phyloP scores from a whole-genome alignment of 257 asterid genomes.

The Buddleja alternifolia region DNA sequence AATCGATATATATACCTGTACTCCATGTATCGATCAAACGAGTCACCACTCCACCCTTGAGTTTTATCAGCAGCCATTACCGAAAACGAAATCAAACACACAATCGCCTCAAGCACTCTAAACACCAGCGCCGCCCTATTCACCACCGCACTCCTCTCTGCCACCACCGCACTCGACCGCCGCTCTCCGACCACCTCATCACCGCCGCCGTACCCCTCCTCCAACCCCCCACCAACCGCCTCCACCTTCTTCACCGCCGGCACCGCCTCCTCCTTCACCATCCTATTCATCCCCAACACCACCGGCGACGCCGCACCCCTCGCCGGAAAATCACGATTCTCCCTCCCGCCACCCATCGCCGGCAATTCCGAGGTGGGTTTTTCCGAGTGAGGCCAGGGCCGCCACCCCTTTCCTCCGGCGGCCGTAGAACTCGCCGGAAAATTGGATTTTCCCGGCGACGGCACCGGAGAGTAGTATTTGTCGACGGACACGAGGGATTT shows the following conservation, averaged over 20 bases:
- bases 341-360: conserved; percentile 31
- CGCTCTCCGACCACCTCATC: conserved; percentile 53
- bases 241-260: conserved; percentile 57
- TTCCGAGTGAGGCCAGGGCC: conserved; percentile 48
- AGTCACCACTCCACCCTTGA: conserved; percentile 97
- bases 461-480: conserved; percentile 50
- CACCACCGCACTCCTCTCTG: conserved; percentile 47
- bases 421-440: conserved; percentile 33
- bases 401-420: conserved; percentile 36
- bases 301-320: conserved; percentile 42
- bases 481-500: conserved; percentile 54
- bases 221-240: conserved; percentile 41
- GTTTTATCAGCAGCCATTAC: conserved; percentile 97
- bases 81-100: conserved; percentile 77
- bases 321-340: conserved; percentile 37
- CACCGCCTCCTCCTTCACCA: conserved; percentile 49
- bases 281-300: conserved; percentile 47
- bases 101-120: conserved; percentile 64
- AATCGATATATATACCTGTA: conserved; percentile 66
- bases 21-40: conserved; percentile 85
- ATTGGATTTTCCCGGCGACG: conserved; percentile 51
- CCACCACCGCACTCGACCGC: conserved; percentile 47
- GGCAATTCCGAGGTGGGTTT: conserved; percentile 44
- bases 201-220: conserved; percentile 45
- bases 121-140: conserved; percentile 60